Evolutionary conservation across 2,329 filamentous ascomycete species (phyloP).

Genomic region (Blastomyces silverae): DNA sequence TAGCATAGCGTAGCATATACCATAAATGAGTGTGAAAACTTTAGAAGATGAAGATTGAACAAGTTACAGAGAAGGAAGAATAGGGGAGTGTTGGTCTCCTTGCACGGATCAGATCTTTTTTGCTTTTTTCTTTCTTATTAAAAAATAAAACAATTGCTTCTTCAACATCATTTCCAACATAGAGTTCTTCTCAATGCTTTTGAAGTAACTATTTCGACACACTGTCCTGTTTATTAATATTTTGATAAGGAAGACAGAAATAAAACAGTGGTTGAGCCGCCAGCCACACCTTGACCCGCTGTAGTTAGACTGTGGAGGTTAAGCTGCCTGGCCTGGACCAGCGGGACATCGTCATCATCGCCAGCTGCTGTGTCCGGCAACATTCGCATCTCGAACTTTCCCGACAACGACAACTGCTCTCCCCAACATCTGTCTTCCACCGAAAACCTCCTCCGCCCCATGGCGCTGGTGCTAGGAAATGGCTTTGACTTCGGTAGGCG

Average conservation of each 20-base stretch:
- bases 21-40: background rate
- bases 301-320: background rate
- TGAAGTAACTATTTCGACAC: background rate
- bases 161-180: background rate
- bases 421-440: background rate
- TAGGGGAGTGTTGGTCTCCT: background rate
- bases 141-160: too few species aligned
- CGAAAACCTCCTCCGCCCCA: slow-evolving; percentile 16
- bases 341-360: background rate
- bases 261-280: too few species aligned
- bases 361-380: background rate
- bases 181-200: background rate
- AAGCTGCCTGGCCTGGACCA: background rate
- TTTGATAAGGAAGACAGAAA: background rate
- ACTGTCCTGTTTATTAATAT: background rate
- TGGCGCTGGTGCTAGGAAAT: slow-evolving; percentile 36
- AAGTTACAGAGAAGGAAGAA: background rate
- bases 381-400: too few species aligned
- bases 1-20: background rate
- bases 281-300: too few species aligned
- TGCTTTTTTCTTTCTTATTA: too few species aligned
- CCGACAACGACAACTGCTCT: background rate
- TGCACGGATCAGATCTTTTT: background rate
- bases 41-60: background rate
- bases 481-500: slow-evolving; percentile 40